Evolutionary conservation across 2,329 filamentous ascomycete species (phyloP), one percentile per base, ranked within the genome.

Genomic region (Ceratocystis diversiconidia): DNA sequence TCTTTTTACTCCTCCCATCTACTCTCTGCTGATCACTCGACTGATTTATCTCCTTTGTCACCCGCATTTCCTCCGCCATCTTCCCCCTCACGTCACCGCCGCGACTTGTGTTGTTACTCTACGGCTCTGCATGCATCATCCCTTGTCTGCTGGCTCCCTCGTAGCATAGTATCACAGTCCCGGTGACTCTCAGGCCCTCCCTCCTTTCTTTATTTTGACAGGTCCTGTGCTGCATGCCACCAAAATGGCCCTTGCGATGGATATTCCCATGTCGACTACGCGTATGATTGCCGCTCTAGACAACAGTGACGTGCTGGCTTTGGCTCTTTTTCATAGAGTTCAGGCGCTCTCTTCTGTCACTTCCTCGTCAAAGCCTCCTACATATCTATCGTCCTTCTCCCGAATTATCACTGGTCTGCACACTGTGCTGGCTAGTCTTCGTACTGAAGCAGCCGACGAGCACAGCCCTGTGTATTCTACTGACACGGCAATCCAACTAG

Each of bases 361-460:
- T 17, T 77, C 79, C 28, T 77, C 79, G 17, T 73, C 76, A 2
- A 76, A 79, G 52, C 81, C 84, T 66, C 59, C 64, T 28, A 44
- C 63, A 28, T 32, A 43, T 32, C 43, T 66, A n/a, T 61, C 50
- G 15, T 63, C 80, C 57, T 76, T 82, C 60, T 77, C 80, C 15
- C 71, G 73, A 15, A 78, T 79, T 44, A 78, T 85, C 48, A 79
- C 79, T 65, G 76, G 76, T 55, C 75, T 87, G 50, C 79, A 85
- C 69, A 78, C 78, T 5, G 79, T 80, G 12, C 75, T 86, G 5
- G 80, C 81, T 65, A 80, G 85, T 69, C 75, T 86, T 30, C 82
- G 80, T 65, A 76, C 79, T 68, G 84, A 86, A 73, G 62, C 65
- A n/a, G 78, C 79, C 48, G 78, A 81, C 68, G 82, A 84, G 69